A percentile compares a stretch with the other conserved stretches of the same genome.
Conservation (phyloP, 1,284 basidiomycete genomes). For the Ustilago vetiveriae region DNA sequence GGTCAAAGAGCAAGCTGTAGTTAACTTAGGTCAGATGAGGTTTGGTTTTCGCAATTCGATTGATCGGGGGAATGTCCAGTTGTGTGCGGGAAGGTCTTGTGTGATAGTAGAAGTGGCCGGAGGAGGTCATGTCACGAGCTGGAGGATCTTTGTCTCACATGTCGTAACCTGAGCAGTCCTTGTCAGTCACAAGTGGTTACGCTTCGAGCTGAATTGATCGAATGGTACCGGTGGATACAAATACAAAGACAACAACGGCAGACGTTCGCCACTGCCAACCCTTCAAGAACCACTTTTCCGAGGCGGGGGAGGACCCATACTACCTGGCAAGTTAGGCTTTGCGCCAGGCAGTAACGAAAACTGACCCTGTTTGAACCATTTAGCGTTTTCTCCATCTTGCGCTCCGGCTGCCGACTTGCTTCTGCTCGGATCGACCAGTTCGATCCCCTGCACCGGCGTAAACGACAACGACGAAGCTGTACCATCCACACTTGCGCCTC, state of each 20-base stretch:
- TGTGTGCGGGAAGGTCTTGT: neutral
- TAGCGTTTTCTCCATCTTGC: constrained; percentile 65
- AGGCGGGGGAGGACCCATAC: constrained; percentile 35
- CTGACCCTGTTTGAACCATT: constrained; percentile 68
- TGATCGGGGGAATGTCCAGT: neutral
- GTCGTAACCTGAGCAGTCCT: no score
- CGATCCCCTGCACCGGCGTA: constrained; percentile 86
- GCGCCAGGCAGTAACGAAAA: constrained; percentile 62
- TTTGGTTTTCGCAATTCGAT: no score
- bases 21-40: no score
- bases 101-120: no score
- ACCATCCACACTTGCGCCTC: constrained; percentile 70
- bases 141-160: no score
- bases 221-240: no score
- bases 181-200: no score
- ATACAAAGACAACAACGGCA: no score
- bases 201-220: no score
- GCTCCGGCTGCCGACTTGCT: constrained; percentile 36
- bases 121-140: no score
- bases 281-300: constrained; percentile 3
- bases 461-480: constrained; percentile 91
- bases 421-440: constrained; percentile 68
- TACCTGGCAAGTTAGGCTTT: constrained; percentile 18
- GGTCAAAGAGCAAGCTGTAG: constrained; percentile 30
- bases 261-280: no score